Base-by-base conservation (phyloP, 345 rosid genomes). In the Lepidium africanum region DNA sequence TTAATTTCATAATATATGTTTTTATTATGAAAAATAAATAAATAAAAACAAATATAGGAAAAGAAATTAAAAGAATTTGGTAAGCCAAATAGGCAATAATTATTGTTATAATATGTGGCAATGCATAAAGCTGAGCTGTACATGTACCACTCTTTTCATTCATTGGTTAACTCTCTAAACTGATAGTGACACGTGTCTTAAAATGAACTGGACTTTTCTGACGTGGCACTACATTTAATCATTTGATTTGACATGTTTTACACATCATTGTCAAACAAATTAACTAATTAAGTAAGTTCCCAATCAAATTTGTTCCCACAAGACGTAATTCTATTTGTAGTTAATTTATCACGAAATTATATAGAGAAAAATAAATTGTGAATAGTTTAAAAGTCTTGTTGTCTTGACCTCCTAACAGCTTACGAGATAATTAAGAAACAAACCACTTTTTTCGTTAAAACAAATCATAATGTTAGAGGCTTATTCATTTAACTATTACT, bases 321-420 rank as follows among this genome's bases (percentile, higher is more conserved):
- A 14, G 39, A 48, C 51, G 59, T 59, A 39, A 49, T 51, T 70
- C 37, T 10, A 8, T 52, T 52, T 43, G 41, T 41, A 52, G 69
- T 12, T 71, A 60, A 13, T 4, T 51, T 19, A 59, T 51, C 21
- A 19, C 9, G 27, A 32, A 27, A 5, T 4, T 27, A 51, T 30
- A 30, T 40, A 30, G 16, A 40, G 23, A 30, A 51, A 41, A 41
- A 17, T 8, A 11, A 67, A 42, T 59, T 49, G 10, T 52, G 54
- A 39, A 59, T 48, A 59, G 59, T 50, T 70, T 51, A 70, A n/a
- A n/a, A n/a, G n/a, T n/a, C n/a, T n/a, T n/a, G n/a, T 42, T 51
- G 59, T 64, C 70, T 57, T 72, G 45, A 27, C 6, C 71, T 47
- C 76, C 64, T 72, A 39, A 64, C 76, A 72, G 59, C 65, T 72